phyloP scores from a whole-genome alignment of 2,329 filamentous ascomycete genomes.

The Pseudomassariella vexata region DNA sequence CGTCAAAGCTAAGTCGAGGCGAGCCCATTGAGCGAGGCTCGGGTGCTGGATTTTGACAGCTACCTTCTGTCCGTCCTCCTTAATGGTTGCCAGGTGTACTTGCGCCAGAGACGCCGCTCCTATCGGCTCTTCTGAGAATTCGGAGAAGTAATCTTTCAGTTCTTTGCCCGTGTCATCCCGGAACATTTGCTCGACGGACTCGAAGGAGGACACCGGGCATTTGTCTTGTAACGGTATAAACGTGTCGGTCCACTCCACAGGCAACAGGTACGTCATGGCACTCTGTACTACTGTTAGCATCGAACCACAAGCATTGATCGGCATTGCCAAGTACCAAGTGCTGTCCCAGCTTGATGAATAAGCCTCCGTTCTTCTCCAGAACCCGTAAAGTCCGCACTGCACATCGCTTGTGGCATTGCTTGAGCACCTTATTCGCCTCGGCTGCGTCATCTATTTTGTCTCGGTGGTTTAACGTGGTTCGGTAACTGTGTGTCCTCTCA shows the following conservation, averaged over 20 bases:
- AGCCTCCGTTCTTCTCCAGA: conserved; percentile 92
- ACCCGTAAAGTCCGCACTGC: conserved; percentile 81
- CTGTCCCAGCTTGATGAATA: conserved; percentile 97
- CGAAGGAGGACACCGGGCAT: conserved; percentile 85
- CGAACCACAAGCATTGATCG: no score
- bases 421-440: conserved; percentile 63
- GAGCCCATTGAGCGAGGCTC: conserved; percentile 80
- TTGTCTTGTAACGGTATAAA: conserved; percentile 95
- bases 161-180: conserved; percentile 71
- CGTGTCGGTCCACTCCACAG: conserved; percentile 86
- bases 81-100: conserved; percentile 82
- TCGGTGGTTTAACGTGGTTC: conserved; percentile 68
- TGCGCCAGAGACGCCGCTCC: conserved; percentile 92
- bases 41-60: conserved; percentile 98
- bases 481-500: conserved; percentile 59
- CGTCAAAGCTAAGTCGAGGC: conserved; percentile 80
- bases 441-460: conserved; percentile 56
- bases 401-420: conserved; percentile 86
- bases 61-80: conserved; percentile 76
- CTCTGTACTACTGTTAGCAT: conserved; percentile 46
- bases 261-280: conserved; percentile 91
- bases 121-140: conserved; percentile 75
- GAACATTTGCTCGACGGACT: conserved; percentile 85
- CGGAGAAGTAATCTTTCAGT: conserved; percentile 77
- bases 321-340: no score